Evolutionary conservation across 1,139 yeast species (phyloP), one percentile per base, ranked within the genome.

Genomic region (Hemisphaericaspora subhashii): DNA sequence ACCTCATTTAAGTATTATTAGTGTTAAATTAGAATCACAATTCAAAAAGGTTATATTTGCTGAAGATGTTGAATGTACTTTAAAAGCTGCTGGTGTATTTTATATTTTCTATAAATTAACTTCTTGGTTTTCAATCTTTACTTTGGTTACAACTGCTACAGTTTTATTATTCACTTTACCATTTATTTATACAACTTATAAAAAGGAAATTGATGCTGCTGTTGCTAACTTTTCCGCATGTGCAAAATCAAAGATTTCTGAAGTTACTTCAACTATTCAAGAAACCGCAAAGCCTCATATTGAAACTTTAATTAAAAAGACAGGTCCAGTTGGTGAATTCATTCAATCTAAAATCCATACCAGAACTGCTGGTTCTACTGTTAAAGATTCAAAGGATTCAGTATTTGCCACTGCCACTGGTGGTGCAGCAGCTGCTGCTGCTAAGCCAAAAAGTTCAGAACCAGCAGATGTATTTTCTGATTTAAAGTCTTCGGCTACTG

Each of bases 131-230:
- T 79, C 96, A 17, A 63, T 90, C 44, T 86, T 84, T 77, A 72
- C 84, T 28, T 66, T 90, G 53, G 55, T 80, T 31, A 67, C 85
- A 50, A 55, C 77, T 37, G 62, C 78, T 33, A 79, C 85, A 40
- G 64, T 87, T 38, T 61, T 73, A 25, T 75, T 86, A 15, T 92
- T 92, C 74, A 68, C 94, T 35, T 66, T 79, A 37, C 98, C 98
- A 44, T 79, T 78, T 24, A 56, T 86, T 48, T 92, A 90, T 72
- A 66, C 76, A 51, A 75, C 74, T 51, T 82, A 86, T 77, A 83
- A 88, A 74, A 74, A 74, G 55, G 85, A 86, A 68, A 85, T 92
- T 60, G 96, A 90, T 65, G 81, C 83, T 38, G 78, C 80, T 40
- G 75, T 85, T 42, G 77, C 76, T 44, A 72, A 80, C 50, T 75